These are phyloP conservation scores for Escovopsis weberi DNA, from an alignment of 2,329 filamentous ascomycete genomes.

Conservation along the genomic window DNA sequence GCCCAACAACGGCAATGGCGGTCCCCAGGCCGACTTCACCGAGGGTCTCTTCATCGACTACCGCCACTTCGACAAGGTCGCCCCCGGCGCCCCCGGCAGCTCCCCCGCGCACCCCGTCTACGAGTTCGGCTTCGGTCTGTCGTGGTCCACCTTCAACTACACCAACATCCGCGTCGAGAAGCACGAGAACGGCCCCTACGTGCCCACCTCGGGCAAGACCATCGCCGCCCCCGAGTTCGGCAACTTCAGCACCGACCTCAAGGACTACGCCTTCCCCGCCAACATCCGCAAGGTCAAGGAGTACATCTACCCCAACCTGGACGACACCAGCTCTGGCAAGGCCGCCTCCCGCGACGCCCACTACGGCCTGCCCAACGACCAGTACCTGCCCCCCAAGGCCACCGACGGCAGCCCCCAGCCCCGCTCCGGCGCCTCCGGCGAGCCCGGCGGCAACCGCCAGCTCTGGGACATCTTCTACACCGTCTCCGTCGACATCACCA, in stretches of 20 bases:
- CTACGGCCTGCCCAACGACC: constrained; percentile 42
- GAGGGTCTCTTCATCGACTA: constrained; percentile 70
- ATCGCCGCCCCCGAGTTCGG: constrained; percentile 49
- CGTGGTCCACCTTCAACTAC: constrained; percentile 67
- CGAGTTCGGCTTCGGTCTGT: constrained; percentile 70
- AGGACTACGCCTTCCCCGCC: constrained; percentile 55
- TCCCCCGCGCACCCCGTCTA: constrained; percentile 44
- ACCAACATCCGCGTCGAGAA: constrained; percentile 48
- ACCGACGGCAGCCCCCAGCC: constrained; percentile 42
- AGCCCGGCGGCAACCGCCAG: constrained; percentile 47
- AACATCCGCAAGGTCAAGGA: constrained; percentile 34
- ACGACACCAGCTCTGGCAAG: constrained; percentile 42
- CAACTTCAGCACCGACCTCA: constrained; percentile 44
- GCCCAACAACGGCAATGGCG: constrained; percentile 50
- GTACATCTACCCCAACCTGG: constrained; percentile 61
- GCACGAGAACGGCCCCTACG: constrained; percentile 35
- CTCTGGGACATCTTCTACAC: constrained; percentile 58
- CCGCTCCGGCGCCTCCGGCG: constrained; percentile 32
- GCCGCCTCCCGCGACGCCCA: constrained; percentile 41
- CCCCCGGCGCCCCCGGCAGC: constrained; percentile 17
- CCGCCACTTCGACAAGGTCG: constrained; percentile 50
- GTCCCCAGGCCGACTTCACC: constrained; percentile 58
- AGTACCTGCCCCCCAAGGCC: constrained; percentile 47
- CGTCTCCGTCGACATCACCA: constrained; percentile 53
- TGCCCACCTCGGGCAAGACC: constrained; percentile 46